Percentiles rank a stretch among this genome's conserved stretches.
phyloP scores from a whole-genome alignment of 306 rosid species.

The Ammopiptanthus mongolicus region DNA sequence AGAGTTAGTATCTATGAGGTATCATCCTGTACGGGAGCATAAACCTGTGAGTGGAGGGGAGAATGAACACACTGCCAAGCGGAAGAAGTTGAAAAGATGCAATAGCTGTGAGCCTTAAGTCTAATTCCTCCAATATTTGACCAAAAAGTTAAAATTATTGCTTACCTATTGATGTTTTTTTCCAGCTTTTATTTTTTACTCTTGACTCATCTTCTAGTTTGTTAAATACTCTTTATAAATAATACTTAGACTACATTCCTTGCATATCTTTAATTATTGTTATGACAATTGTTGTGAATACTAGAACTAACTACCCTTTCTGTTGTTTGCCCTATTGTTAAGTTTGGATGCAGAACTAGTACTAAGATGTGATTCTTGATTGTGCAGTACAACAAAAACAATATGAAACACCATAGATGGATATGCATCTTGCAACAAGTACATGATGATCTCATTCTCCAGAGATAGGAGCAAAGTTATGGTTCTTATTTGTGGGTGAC shows the following conservation, averaged over 20 bases:
- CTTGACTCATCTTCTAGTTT: neutral
- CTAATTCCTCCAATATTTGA: conserved; percentile 8
- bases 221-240: neutral
- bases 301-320: neutral
- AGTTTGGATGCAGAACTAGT: conserved; percentile 17
- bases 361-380: conserved; percentile 13
- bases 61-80: conserved; percentile 18
- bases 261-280: neutral
- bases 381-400: conserved; percentile 25
- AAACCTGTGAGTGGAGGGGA: conserved; percentile 13
- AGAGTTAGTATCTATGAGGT: conserved; percentile 53
- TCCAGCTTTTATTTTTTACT: neutral
- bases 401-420: conserved; percentile 5
- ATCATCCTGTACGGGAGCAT: conserved; percentile 56
- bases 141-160: neutral
- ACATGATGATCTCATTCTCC: neutral
- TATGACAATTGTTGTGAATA: neutral
- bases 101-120: conserved; percentile 28
- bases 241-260: neutral
- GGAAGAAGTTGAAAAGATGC: conserved; percentile 50
- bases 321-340: neutral
- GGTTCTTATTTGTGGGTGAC: neutral
- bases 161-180: neutral
- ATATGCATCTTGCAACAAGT: neutral
- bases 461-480: conserved; percentile 3